Evolutionary conservation across 2,329 filamentous ascomycete species (phyloP).

Genomic region (Pseudogymnoascus sp.): DNA sequence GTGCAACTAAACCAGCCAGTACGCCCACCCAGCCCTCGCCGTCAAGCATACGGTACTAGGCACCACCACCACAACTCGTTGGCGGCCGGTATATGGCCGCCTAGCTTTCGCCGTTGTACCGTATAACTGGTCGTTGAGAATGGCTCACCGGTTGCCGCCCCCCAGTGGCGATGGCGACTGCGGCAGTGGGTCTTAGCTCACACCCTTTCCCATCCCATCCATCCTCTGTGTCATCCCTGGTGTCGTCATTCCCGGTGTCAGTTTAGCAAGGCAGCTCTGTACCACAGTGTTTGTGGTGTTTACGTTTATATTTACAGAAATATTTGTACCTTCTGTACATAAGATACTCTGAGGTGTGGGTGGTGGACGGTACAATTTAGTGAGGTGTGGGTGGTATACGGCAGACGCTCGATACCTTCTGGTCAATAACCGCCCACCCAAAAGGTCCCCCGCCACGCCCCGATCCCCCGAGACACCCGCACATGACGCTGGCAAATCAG

Average conservation of each 20-base stretch:
- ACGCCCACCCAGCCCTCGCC: neutral
- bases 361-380: neutral
- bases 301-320: no score
- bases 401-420: neutral
- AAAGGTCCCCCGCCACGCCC: neutral
- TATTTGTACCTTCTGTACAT: neutral
- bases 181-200: neutral
- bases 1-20: neutral
- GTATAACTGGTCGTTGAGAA: neutral
- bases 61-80: neutral
- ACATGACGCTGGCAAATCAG: slow-evolving; percentile 3
- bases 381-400: neutral
- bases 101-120: neutral
- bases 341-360: neutral
- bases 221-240: neutral
- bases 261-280: neutral
- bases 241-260: neutral
- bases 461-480: neutral
- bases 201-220: neutral
- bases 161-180: neutral
- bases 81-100: neutral
- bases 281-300: neutral
- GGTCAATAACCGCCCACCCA: neutral
- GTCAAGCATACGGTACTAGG: neutral
- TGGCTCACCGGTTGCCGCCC: neutral